Evolutionary conservation across 2,329 filamentous ascomycete genomes (phyloP).

Genomic region (Septoria petroselini): DNA sequence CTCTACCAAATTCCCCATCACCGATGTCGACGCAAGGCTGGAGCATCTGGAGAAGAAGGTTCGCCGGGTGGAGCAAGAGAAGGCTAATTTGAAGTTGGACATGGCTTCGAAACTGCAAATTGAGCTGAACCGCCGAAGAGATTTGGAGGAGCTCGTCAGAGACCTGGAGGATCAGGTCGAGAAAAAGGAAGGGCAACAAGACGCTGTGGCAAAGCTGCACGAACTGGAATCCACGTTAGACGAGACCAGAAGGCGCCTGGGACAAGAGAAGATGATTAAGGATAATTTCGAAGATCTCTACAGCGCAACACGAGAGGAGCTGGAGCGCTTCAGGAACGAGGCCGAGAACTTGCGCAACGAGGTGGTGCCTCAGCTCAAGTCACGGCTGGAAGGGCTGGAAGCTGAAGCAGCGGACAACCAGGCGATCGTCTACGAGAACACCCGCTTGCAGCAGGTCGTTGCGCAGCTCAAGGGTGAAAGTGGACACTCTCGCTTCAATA

Average conservation of each 20-base stretch:
- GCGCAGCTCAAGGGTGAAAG: constrained; percentile 59
- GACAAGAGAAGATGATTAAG: constrained; percentile 82
- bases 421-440: constrained; percentile 72
- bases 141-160: constrained; percentile 79
- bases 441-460: constrained; percentile 83
- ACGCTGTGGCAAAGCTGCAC: constrained; percentile 52
- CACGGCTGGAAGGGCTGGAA: constrained; percentile 75
- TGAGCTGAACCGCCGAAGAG: constrained; percentile 71
- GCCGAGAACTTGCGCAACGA: constrained; percentile 89
- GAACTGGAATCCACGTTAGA: constrained; percentile 80
- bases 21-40: constrained; percentile 55
- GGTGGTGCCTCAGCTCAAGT: constrained; percentile 73
- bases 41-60: constrained; percentile 80
- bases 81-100: constrained; percentile 79
- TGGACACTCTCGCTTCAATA: constrained; percentile 50
- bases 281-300: constrained; percentile 92
- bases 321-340: constrained; percentile 79
- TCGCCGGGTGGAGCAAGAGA: constrained; percentile 83
- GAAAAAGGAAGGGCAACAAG: constrained; percentile 47
- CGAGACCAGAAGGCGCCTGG: constrained; percentile 74
- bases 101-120: constrained; percentile 83
- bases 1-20: constrained; percentile 70
- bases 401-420: constrained; percentile 68
- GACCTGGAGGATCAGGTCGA: constrained; percentile 75
- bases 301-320: constrained; percentile 74